Base-by-base conservation (phyloP, 2,329 filamentous ascomycete species). In the Exophiala alcalophila region DNA sequence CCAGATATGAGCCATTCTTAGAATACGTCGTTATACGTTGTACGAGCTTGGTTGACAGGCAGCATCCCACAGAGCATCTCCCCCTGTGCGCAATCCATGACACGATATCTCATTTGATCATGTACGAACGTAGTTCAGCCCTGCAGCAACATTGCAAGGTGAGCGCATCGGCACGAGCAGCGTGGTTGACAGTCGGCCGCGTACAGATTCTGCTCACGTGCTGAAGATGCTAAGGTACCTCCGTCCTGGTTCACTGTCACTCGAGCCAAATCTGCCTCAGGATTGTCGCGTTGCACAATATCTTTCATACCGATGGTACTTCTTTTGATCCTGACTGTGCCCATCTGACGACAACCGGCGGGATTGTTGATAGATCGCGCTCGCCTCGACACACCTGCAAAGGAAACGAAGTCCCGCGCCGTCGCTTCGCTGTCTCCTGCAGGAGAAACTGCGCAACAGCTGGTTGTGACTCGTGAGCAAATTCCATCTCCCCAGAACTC, bases 241-340 rank as follows among this genome's bases (percentile, higher is more conserved):
- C 14, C 21, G 29, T n/a, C 21, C 16, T 2, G 32, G 10, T 11
- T 14, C 14, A 19, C n/a, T 19, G 30, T 18, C 23, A 19, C n/a
- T 33, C 18, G 26, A 35, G 7, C 3, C 32, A 35, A 18, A 23
- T 23, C 26, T 9, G 5, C 32, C 30, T 30, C 35, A 33, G 18
- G 14, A 30, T 16, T 41, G 25, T 14, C 30, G 34, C 24, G 48
- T 50, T 31, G 33, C 48, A 47, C 48, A 50, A 39, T 20, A n/a
- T 44, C 25, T 30, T 23, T 23, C 19, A 24, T 7, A 18, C 26
- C n/a, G 27, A 25, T 25, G 28, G 31, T 37, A 24, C 27, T 19
- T 11, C 40, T 50, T 47, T 44, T 32, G 48, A 47, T 50, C 40
- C 25, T 30, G 32, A 38, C 48, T 35, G 25, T 29, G n/a, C 24